These are phyloP conservation scores for Aureobasidium sp. DNA, from an alignment of 2,329 filamentous ascomycete genomes.

Conservation along the genomic window DNA sequence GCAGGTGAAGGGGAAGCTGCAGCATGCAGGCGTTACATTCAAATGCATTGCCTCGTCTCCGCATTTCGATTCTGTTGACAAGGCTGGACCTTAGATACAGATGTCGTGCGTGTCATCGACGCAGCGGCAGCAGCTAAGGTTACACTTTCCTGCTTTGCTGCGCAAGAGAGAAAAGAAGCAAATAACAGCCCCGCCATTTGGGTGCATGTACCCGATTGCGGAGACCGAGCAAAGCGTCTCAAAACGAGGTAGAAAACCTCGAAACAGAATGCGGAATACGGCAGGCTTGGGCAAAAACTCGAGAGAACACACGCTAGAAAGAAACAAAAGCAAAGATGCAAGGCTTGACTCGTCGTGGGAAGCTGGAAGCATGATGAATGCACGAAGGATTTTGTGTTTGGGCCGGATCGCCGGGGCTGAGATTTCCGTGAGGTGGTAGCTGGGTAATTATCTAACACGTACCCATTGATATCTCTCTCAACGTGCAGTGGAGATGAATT, in stretches of 20 bases:
- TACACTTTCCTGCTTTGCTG: slow-evolving; percentile 7
- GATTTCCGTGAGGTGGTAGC: neutral
- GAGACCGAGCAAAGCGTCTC: neutral
- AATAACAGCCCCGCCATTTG: slow-evolving; percentile 2
- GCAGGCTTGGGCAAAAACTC: neutral
- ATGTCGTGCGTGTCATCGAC: neutral
- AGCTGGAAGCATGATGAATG: neutral
- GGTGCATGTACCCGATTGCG: neutral
- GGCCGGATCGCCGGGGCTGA: slow-evolving; percentile 5
- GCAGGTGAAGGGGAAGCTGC: neutral
- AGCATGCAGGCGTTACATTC: neutral
- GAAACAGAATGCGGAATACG: neutral
- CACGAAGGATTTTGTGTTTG: neutral
- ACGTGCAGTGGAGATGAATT: slow-evolving; percentile 9
- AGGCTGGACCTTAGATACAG: neutral
- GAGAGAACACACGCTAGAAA: neutral
- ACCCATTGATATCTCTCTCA: neutral
- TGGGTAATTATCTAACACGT: neutral
- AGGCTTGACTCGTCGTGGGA: slow-evolving; percentile 6
- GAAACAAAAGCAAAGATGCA: neutral
- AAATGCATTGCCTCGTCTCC: neutral
- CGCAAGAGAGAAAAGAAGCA: slow-evolving; percentile 8
- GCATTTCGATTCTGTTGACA: neutral
- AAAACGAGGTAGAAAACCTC: neutral
- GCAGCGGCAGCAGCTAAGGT: slow-evolving; percentile 2